A percentile compares a stretch with the other conserved stretches of the same genome.
phyloP scores from a whole-genome alignment of 257 asterid species.

The Solanum boliviense region DNA sequence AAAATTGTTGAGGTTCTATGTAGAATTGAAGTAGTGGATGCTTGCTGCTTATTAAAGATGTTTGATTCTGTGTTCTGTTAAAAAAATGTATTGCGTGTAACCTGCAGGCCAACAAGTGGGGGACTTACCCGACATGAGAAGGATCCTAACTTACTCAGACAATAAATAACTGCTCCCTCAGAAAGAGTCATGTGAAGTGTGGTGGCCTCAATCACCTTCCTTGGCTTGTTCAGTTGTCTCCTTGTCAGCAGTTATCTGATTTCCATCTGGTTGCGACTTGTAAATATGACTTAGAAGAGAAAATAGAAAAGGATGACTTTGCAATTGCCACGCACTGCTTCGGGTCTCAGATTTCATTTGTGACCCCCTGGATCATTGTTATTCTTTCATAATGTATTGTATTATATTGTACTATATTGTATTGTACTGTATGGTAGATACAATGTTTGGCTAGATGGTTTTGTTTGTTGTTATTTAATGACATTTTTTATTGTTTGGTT shows the following conservation, averaged over 20 bases:
- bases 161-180: not conserved
- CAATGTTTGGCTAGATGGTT: too few species aligned
- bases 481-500: too few species aligned
- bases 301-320: not conserved
- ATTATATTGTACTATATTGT: too few species aligned
- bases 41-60: not conserved
- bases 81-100: not conserved
- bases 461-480: too few species aligned
- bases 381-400: too few species aligned
- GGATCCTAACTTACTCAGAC: conserved; percentile 7
- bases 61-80: not conserved
- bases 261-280: not conserved
- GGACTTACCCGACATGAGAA: conserved; percentile 44
- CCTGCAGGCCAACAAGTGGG: conserved; percentile 67
- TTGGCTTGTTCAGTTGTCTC: not conserved
- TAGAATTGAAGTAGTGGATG: not conserved
- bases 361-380: too few species aligned
- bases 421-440: too few species aligned
- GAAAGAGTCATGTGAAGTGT: not conserved
- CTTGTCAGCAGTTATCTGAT: not conserved
- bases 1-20: not conserved
- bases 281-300: not conserved
- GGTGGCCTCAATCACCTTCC: not conserved
- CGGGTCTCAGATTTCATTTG: too few species aligned
- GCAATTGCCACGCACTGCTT: too few species aligned